Evolutionary conservation across 2,329 filamentous ascomycete genomes (phyloP).

Genomic region (Beauveria scarabaeidicola): DNA sequence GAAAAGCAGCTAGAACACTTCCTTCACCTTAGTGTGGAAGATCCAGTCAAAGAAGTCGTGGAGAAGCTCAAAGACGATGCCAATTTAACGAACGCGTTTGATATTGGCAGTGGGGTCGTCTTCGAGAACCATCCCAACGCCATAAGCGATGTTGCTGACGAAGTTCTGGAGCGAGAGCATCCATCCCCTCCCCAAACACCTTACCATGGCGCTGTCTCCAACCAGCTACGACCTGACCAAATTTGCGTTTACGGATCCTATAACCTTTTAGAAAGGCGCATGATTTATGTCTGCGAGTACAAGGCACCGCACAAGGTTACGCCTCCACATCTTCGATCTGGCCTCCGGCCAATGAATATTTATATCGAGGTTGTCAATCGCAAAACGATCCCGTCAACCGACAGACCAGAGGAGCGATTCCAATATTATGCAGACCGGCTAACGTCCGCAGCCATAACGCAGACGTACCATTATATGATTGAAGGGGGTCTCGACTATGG

Average conservation of each 20-base stretch:
- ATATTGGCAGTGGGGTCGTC: conserved; percentile 20
- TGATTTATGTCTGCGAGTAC: conserved; percentile 32
- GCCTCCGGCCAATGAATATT: conserved; percentile 34
- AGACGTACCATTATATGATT: conserved; percentile 44
- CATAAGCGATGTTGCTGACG: conserved; percentile 19
- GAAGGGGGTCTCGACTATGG: conserved; percentile 35
- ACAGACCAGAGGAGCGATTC: conserved; percentile 23
- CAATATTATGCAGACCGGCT: conserved; percentile 29
- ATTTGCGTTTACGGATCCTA: conserved; percentile 22
- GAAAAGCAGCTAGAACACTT: conserved; percentile 26
- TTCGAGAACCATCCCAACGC: conserved; percentile 24
- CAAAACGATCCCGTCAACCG: conserved; percentile 19
- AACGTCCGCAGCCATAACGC: conserved; percentile 33
- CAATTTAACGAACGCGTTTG: conserved; percentile 16
- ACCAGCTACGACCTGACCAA: conserved; percentile 24
- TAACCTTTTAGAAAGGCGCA: conserved; percentile 12
- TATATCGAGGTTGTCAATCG: conserved; percentile 26
- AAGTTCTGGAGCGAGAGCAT: conserved; percentile 20
- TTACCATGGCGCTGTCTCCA: conserved; percentile 14
- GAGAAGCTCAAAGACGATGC: conserved; percentile 19
- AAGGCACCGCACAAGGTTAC: conserved; percentile 42
- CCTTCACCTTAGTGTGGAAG: conserved; percentile 21
- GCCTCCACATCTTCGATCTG: conserved; percentile 30
- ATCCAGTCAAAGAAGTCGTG: conserved; percentile 23
- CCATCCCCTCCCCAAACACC: too few species aligned